phyloP scores from a whole-genome alignment of 2,329 filamentous ascomycete genomes.

The Ophiognomonia clavigignenti-juglandacearum region DNA sequence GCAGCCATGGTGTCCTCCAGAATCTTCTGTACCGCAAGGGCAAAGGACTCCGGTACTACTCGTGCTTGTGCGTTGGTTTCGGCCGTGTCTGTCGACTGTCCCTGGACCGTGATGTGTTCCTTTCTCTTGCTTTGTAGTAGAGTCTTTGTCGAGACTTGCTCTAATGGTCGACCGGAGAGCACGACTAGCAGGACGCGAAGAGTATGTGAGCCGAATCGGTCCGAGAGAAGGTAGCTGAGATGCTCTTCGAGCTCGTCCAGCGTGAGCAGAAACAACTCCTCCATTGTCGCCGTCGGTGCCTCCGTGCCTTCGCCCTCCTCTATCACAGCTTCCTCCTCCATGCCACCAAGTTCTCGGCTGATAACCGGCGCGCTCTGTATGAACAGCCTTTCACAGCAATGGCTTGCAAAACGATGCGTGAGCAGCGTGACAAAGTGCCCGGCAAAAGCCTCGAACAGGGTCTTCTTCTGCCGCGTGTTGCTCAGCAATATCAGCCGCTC shows the following conservation, averaged over 20 bases:
- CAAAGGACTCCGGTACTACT: conserved; percentile 74
- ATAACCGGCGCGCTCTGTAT: conserved; percentile 75
- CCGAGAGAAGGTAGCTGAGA: conserved; percentile 77
- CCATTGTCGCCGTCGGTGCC: conserved; percentile 62
- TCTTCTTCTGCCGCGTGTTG: conserved; percentile 74
- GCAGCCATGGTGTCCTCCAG: conserved; percentile 70
- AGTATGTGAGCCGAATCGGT: conserved; percentile 85
- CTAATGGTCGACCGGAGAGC: conserved; percentile 75
- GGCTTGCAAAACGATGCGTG: conserved; percentile 93
- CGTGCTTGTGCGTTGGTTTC: conserved; percentile 42
- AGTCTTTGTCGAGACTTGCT: conserved; percentile 62
- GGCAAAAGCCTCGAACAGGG: conserved; percentile 77
- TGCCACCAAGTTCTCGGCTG: conserved; percentile 61
- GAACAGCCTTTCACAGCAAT: conserved; percentile 95
- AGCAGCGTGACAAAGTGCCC: conserved; percentile 85
- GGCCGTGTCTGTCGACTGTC: conserved; percentile 43
- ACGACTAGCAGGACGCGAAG: conserved; percentile 82
- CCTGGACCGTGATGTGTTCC: conserved; percentile 67
- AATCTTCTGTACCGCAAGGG: conserved; percentile 72
- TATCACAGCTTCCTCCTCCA: conserved; percentile 35
- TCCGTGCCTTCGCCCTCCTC: conserved; percentile 38
- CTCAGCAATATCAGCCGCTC: conserved; percentile 85
- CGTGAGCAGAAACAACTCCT: conserved; percentile 76
- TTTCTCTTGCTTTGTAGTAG: conserved; percentile 91
- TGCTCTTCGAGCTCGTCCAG: conserved; percentile 85